Evolutionary conservation across 768 basidiomycete species (phyloP).

Genomic region (Agaricus blazei): DNA sequence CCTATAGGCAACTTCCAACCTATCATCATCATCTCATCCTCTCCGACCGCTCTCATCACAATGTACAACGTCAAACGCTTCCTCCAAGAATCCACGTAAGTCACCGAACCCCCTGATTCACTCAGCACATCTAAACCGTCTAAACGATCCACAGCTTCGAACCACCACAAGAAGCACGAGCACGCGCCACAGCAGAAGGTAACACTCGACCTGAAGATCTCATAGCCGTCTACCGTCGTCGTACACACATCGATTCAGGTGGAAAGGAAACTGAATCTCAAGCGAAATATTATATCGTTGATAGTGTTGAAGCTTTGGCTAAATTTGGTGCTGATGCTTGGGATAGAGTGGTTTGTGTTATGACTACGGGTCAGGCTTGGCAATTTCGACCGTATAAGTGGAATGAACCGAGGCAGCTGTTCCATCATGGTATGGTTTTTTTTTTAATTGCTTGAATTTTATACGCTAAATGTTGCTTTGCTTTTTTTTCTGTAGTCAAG

Average conservation of each 20-base stretch:
- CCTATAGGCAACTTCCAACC: conserved; percentile 67
- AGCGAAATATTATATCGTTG: conserved; percentile 79
- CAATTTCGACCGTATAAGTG: conserved; percentile 97
- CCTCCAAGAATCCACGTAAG: conserved; percentile 82
- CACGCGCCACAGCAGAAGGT: conserved; percentile 62
- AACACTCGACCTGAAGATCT: conserved; percentile 77
- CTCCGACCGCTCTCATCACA: conserved; percentile 90
- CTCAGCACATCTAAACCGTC: background rate
- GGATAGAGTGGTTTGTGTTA: conserved; percentile 96
- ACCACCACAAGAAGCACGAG: conserved; percentile 68
- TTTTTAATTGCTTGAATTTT: background rate
- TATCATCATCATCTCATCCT: conserved; percentile 96
- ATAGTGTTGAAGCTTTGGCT: conserved; percentile 85
- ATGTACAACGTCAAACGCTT: conserved; percentile 98
- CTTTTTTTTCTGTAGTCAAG: conserved; percentile 57
- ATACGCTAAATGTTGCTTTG: background rate
- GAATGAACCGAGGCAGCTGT: conserved; percentile 87
- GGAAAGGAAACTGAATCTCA: conserved; percentile 56
- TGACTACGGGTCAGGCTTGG: conserved; percentile 98
- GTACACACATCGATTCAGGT: conserved; percentile 62
- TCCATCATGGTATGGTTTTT: conserved; percentile 73
- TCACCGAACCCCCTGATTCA: background rate
- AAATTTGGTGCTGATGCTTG: conserved; percentile 94
- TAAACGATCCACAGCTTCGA: conserved; percentile 49
- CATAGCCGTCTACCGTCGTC: conserved; percentile 81